Evolutionary conservation across 2,329 filamentous ascomycete genomes (phyloP).

Genomic region (Fusarium clavum): DNA sequence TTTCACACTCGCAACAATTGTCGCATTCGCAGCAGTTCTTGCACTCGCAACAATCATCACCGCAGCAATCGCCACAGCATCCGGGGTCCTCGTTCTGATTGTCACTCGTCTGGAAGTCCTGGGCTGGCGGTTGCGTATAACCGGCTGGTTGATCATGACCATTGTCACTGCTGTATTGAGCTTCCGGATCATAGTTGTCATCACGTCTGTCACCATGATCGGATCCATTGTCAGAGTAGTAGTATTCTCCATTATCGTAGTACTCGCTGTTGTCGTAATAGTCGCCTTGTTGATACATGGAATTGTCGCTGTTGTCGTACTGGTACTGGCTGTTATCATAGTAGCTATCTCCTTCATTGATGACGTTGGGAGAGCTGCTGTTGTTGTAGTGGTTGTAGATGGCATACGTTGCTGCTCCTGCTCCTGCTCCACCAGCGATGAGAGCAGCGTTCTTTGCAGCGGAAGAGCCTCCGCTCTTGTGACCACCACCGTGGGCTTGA

Average conservation of each 20-base stretch:
- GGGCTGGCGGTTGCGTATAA: background rate
- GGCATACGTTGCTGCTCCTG: background rate
- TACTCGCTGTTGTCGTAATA: background rate
- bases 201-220: background rate
- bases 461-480: slow-evolving; percentile 1
- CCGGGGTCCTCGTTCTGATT: background rate
- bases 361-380: slow-evolving; percentile 13
- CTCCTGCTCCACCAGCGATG: slow-evolving; percentile 1
- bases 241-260: background rate
- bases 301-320: slow-evolving; percentile 1
- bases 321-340: slow-evolving; percentile 7
- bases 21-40: background rate
- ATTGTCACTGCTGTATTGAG: background rate
- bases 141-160: background rate
- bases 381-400: slow-evolving; percentile 10
- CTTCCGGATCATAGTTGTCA: background rate
- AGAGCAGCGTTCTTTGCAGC: slow-evolving; percentile 2
- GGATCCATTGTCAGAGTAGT: background rate
- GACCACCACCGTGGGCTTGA: background rate
- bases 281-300: background rate
- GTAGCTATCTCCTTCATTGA: slow-evolving; percentile 10
- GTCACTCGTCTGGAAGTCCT: background rate
- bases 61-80: background rate
- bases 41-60: background rate
- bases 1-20: background rate